phyloP scores from a whole-genome alignment of 768 basidiomycete genomes.

The Phlegmacium glaucopus region DNA sequence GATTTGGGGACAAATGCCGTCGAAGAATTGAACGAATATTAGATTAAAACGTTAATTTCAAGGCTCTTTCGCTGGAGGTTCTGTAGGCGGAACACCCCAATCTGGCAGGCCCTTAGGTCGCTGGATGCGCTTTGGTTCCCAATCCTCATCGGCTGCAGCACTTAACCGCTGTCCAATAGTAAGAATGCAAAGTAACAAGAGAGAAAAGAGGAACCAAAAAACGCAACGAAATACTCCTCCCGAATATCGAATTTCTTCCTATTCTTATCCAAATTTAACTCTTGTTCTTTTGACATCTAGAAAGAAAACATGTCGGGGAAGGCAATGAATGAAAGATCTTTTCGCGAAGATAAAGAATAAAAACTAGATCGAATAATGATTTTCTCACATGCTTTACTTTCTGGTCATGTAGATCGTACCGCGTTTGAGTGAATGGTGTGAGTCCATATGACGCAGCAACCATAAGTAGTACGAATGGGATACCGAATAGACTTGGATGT shows the following conservation, averaged over 20 bases:
- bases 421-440: conserved; percentile 79
- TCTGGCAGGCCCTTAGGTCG: conserved; percentile 88
- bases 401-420: conserved; percentile 86
- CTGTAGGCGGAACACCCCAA: conserved; percentile 86
- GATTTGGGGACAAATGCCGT: no score
- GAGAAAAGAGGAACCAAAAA: conserved; percentile 38
- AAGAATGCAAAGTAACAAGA: not conserved
- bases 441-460: conserved; percentile 86
- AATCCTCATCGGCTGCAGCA: conserved; percentile 61
- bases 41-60: not conserved
- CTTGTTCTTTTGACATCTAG: conserved; percentile 76
- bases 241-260: conserved; percentile 87
- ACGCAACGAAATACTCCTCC: conserved; percentile 88
- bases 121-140: conserved; percentile 84
- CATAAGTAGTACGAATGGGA: conserved; percentile 83
- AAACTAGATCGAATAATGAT: no score
- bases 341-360: no score
- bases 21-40: not conserved
- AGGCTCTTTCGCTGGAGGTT: conserved; percentile 29
- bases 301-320: no score
- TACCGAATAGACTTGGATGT: conserved; percentile 74
- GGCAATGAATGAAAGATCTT: no score
- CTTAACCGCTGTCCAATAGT: conserved; percentile 80
- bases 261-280: conserved; percentile 63
- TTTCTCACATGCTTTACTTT: conserved; percentile 64